Percentiles rank a stretch among this genome's conserved stretches.
Evolutionary conservation across 345 rosid genomes (phyloP).

Genomic region (Atalantia buxifolia): DNA sequence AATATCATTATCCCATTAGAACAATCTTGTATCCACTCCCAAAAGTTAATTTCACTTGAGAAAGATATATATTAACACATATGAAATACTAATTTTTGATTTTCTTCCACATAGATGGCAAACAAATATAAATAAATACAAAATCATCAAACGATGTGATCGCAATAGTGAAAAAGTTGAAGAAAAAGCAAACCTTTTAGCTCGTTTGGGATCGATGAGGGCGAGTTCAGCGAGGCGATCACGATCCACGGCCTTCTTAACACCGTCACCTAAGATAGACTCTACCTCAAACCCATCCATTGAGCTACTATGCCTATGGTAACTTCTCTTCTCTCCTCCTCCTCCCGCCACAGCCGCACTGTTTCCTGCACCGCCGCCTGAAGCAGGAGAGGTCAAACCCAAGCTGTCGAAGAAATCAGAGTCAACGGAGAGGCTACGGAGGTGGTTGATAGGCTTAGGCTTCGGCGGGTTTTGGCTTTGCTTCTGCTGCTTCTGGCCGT

Average conservation of each 20-base stretch:
- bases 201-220: slow-evolving; percentile 92
- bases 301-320: slow-evolving; percentile 73
- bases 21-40: not conserved
- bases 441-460: slow-evolving; percentile 50
- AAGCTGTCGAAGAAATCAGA: slow-evolving; percentile 79
- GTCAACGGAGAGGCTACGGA: slow-evolving; percentile 89
- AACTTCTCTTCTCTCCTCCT: slow-evolving; percentile 45
- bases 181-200: slow-evolving; percentile 56
- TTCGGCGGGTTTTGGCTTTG: slow-evolving; percentile 17
- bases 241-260: slow-evolving; percentile 80
- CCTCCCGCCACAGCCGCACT: slow-evolving; percentile 19
- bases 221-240: slow-evolving; percentile 86
- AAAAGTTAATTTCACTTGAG: not conserved
- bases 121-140: not conserved
- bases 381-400: slow-evolving; percentile 18
- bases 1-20: not conserved
- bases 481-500: slow-evolving; percentile 2
- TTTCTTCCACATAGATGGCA: not conserved
- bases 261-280: slow-evolving; percentile 49
- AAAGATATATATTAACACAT: not conserved
- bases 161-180: not conserved
- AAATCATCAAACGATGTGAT: not conserved
- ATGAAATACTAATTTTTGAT: not conserved
- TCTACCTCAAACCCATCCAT: slow-evolving; percentile 82
- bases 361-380: slow-evolving; percentile 31